Evolutionary conservation across 2,329 filamentous ascomycete species (phyloP).

Genomic region (Lachnellula cervina): DNA sequence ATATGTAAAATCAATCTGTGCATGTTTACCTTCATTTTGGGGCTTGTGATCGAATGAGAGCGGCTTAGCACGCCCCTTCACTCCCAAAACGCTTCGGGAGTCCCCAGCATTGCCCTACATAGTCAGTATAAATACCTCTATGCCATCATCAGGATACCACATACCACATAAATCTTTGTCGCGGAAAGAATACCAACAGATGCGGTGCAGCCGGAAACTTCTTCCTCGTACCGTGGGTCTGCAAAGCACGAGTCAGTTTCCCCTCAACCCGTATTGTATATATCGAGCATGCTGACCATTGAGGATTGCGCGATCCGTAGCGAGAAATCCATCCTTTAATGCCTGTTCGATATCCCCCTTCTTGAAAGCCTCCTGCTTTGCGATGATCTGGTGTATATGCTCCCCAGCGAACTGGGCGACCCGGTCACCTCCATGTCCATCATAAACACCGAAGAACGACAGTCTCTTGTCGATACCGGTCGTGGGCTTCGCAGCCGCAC

Average conservation of each 20-base stretch:
- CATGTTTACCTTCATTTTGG: constrained; percentile 77
- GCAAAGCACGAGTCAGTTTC: constrained; percentile 27
- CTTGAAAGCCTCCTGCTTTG: constrained; percentile 92
- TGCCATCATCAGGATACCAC: constrained; percentile 38
- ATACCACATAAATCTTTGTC: constrained; percentile 91
- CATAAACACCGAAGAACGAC: constrained; percentile 96
- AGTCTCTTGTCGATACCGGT: constrained; percentile 62
- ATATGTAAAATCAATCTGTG: neutral
- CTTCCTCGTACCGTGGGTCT: constrained; percentile 97
- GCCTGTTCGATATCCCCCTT: constrained; percentile 89
- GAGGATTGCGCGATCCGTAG: constrained; percentile 91
- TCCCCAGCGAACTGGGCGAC: constrained; percentile 91
- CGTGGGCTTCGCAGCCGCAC: constrained; percentile 44
- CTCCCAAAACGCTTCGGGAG: constrained; percentile 88
- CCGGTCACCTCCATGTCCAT: constrained; percentile 95
- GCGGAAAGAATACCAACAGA: constrained; percentile 84
- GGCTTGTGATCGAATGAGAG: constrained; percentile 99
- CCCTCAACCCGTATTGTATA: neutral
- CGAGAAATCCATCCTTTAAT: constrained; percentile 93
- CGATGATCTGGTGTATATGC: constrained; percentile 87
- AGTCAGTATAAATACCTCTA: constrained; percentile 23
- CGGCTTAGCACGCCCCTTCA: constrained; percentile 95
- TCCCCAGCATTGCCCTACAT: constrained; percentile 90
- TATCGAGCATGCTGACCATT: constrained; percentile 59
- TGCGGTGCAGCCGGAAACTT: constrained; percentile 96